Evolutionary conservation across 1,284 basidiomycete genomes (phyloP).

Genomic region (Tetrapyrgos nigripes): DNA sequence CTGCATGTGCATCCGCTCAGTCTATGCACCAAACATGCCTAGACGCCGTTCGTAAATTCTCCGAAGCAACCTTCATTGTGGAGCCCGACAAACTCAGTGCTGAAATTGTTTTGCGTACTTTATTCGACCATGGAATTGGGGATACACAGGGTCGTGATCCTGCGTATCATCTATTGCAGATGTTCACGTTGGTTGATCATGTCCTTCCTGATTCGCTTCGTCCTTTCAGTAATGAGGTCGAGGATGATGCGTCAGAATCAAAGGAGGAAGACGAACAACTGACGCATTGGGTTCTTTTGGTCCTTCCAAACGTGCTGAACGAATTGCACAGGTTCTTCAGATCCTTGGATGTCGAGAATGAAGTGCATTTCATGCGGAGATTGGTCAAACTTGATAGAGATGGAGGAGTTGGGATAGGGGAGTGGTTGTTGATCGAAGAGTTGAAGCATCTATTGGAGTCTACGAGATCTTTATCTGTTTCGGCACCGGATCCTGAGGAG

Average conservation of each 20-base stretch:
- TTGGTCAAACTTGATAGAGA: slow-evolving; percentile 60
- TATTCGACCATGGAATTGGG: slow-evolving; percentile 54
- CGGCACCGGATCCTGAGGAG: slow-evolving; percentile 9
- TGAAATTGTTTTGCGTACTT: slow-evolving; percentile 56
- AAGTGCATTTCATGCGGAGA: slow-evolving; percentile 58
- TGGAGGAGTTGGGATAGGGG: slow-evolving; percentile 64
- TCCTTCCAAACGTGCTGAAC: slow-evolving; percentile 60
- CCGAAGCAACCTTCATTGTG: slow-evolving; percentile 36
- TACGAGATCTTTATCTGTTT: slow-evolving; percentile 42
- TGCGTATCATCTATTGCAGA: slow-evolving; percentile 58
- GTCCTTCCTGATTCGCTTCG: slow-evolving; percentile 51
- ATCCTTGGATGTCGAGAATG: slow-evolving; percentile 59
- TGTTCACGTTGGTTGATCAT: slow-evolving; percentile 61
- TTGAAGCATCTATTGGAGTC: slow-evolving; percentile 50
- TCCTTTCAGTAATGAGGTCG: neutral
- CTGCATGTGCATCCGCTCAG: slow-evolving; percentile 49
- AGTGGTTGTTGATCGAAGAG: slow-evolving; percentile 73
- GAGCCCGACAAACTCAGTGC: slow-evolving; percentile 46
- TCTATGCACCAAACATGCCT: slow-evolving; percentile 55
- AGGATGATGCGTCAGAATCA: neutral
- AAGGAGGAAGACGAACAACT: slow-evolving; percentile 17
- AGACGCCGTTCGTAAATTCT: slow-evolving; percentile 51
- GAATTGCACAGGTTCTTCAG: slow-evolving; percentile 63
- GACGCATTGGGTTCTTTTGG: slow-evolving; percentile 55
- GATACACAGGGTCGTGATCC: slow-evolving; percentile 54